These are phyloP conservation scores for Cercophora scortea DNA, from an alignment of 495 filamentous ascomycete species.

Conservation along the genomic window DNA sequence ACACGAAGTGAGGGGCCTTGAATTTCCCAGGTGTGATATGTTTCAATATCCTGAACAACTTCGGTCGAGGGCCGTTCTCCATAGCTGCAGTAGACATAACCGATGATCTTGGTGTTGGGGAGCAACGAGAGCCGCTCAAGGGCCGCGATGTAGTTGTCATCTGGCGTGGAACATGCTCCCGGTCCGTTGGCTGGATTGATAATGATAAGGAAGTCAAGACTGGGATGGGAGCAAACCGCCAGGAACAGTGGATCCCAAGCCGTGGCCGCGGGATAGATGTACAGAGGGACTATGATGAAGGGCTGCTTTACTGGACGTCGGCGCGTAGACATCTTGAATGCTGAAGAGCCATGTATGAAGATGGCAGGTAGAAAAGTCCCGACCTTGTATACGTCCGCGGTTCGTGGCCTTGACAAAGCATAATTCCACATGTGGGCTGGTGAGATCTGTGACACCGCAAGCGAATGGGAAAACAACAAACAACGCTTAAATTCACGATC, in stretches of 20 bases:
- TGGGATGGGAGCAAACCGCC: conserved; percentile 34
- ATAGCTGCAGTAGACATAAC: conserved; percentile 49
- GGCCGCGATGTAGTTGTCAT: conserved; percentile 44
- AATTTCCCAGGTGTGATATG: conserved; percentile 2
- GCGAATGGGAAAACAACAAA: too few relatives aligned
- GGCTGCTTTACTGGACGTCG: too few relatives aligned
- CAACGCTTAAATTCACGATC: background rate
- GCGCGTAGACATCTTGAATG: too few relatives aligned
- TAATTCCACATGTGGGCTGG: too few relatives aligned
- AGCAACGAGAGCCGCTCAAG: conserved; percentile 35
- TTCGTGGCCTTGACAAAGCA: too few relatives aligned
- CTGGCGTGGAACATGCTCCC: conserved; percentile 35
- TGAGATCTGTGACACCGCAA: too few relatives aligned
- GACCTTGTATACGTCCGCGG: too few relatives aligned
- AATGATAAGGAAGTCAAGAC: conserved; percentile 44
- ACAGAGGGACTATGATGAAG: conserved; percentile 43
- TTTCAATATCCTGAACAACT: conserved; percentile 30
- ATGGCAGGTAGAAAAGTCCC: too few relatives aligned
- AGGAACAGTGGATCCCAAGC: conserved; percentile 42
- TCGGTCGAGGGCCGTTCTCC: conserved; percentile 32
- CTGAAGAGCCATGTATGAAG: too few relatives aligned
- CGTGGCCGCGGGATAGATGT: conserved; percentile 44
- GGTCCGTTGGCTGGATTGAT: conserved; percentile 51
- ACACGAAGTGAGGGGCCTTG: background rate
- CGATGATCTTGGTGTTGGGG: conserved; percentile 44